Conservation (phyloP, 2,329 filamentous ascomycete species). For the Myriosclerotinia curreyana region DNA sequence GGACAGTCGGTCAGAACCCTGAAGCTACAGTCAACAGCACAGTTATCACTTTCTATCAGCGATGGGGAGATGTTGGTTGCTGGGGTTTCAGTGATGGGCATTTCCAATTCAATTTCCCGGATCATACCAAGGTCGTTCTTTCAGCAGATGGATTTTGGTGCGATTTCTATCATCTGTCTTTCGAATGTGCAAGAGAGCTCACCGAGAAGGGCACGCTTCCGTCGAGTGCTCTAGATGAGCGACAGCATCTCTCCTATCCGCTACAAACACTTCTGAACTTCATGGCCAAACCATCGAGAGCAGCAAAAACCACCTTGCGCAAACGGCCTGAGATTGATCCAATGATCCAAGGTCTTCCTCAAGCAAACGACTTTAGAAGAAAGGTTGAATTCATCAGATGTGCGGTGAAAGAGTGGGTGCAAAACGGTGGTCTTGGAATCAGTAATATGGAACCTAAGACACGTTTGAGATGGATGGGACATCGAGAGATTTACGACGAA, state of each 20-base stretch:
- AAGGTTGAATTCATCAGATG: conserved; percentile 72
- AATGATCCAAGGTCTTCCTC: conserved; percentile 61
- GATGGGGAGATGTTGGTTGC: conserved; percentile 75
- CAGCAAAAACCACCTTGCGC: conserved; percentile 49
- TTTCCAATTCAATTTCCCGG: conserved; percentile 82
- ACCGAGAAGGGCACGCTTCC: conserved; percentile 63
- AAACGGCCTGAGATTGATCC: conserved; percentile 59
- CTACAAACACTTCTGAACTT: conserved; percentile 73
- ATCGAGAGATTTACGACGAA: conserved; percentile 53
- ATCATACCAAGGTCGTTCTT: conserved; percentile 81
- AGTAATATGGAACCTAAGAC: conserved; percentile 53
- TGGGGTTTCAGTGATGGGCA: conserved; percentile 81
- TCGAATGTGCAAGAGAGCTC: conserved; percentile 66
- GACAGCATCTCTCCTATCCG: conserved; percentile 68
- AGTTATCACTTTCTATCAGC: conserved; percentile 76
- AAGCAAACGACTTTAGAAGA: conserved; percentile 67
- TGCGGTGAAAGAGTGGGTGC: conserved; percentile 68
- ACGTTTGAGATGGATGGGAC: conserved; percentile 57
- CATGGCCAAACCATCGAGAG: conserved; percentile 46
- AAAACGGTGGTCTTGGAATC: conserved; percentile 67
- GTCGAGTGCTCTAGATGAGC: conserved; percentile 66
- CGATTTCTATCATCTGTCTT: conserved; percentile 72
- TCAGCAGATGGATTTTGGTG: conserved; percentile 72
- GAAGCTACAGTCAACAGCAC: conserved; percentile 41
- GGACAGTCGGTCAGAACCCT: conserved; percentile 35